A percentile compares a stretch with the other conserved stretches of the same genome.
Evolutionary conservation across 2,329 filamentous ascomycete species (phyloP).

Genomic region (Sclerotinia subarctica): DNA sequence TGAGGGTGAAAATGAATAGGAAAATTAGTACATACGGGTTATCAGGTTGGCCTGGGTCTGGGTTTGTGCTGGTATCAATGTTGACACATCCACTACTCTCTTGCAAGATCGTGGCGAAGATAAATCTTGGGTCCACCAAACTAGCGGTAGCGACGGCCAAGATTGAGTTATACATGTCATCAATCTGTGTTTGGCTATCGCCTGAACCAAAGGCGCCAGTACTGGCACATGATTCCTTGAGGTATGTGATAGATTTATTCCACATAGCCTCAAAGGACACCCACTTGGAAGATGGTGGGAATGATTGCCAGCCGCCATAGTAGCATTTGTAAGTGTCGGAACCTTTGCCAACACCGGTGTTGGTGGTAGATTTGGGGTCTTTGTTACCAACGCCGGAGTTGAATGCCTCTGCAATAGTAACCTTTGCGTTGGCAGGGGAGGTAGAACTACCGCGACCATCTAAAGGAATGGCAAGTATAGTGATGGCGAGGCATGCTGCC

Average conservation of each 20-base stretch:
- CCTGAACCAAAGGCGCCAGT: conserved; percentile 28
- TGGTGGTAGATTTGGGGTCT: conserved; percentile 28
- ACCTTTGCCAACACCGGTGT: conserved; percentile 21
- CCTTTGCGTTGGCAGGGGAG: conserved; percentile 21
- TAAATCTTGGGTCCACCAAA: conserved; percentile 37
- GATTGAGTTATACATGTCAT: conserved; percentile 30
- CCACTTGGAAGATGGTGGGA: conserved; percentile 31
- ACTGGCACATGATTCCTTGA: conserved; percentile 27
- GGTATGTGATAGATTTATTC: conserved; percentile 24
- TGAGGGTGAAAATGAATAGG: not conserved
- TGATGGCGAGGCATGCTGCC: not conserved
- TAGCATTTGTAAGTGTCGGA: conserved; percentile 37
- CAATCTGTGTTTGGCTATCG: conserved; percentile 27
- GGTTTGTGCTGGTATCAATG: conserved; percentile 29
- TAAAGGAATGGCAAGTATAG: not conserved
- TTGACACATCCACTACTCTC: conserved; percentile 36
- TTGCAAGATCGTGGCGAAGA: conserved; percentile 39
- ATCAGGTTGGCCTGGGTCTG: conserved; percentile 21
- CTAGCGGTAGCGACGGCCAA: conserved; percentile 30
- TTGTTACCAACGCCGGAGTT: conserved; percentile 23
- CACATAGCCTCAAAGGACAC: conserved; percentile 36
- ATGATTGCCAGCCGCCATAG: conserved; percentile 32
- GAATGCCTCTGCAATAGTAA: conserved; percentile 22
- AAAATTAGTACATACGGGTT: conserved; percentile 15
- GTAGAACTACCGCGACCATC: conserved; percentile 1